These are phyloP conservation scores for Tolypocladium capitatum DNA, from an alignment of 2,329 filamentous ascomycete genomes.

Conservation along the genomic window DNA sequence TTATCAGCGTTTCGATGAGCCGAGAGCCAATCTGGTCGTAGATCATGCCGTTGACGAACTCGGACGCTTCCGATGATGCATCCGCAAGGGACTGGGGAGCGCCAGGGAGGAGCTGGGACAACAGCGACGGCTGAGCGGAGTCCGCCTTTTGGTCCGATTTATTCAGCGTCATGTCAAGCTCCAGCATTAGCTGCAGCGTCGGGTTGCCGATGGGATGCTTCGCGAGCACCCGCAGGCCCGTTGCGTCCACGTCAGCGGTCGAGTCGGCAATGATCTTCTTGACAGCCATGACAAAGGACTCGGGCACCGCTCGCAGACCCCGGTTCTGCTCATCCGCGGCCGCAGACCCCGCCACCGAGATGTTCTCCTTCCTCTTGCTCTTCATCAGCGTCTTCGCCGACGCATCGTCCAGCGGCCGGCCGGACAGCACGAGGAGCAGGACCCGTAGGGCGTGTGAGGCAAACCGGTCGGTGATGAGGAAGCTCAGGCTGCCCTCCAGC, in stretches of 20 bases:
- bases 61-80: constrained; percentile 55
- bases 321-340: constrained; percentile 33
- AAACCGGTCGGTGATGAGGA: constrained; percentile 73
- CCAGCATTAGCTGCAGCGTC: constrained; percentile 77
- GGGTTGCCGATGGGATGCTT: constrained; percentile 87
- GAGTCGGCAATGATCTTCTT: constrained; percentile 74
- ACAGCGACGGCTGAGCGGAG: constrained; percentile 36
- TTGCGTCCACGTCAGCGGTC: constrained; percentile 60
- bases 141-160: constrained; percentile 26
- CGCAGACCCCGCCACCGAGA: constrained; percentile 45
- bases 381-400: constrained; percentile 64
- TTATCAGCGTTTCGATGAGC: constrained; percentile 74
- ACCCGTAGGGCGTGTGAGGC: constrained; percentile 86
- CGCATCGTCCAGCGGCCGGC: constrained; percentile 60
- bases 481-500: constrained; percentile 72
- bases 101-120: constrained; percentile 68
- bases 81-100: constrained; percentile 57
- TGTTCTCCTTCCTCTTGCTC: constrained; percentile 84
- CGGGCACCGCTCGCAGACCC: constrained; percentile 50
- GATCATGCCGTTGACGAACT: constrained; percentile 73
- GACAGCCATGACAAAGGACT: constrained; percentile 62
- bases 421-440: constrained; percentile 72
- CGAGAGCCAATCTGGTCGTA: constrained; percentile 88
- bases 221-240: constrained; percentile 69
- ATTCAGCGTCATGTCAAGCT: constrained; percentile 68